Evolutionary conservation across 2,329 filamentous ascomycete genomes (phyloP).

Genomic region (Trichoderma koningii): DNA sequence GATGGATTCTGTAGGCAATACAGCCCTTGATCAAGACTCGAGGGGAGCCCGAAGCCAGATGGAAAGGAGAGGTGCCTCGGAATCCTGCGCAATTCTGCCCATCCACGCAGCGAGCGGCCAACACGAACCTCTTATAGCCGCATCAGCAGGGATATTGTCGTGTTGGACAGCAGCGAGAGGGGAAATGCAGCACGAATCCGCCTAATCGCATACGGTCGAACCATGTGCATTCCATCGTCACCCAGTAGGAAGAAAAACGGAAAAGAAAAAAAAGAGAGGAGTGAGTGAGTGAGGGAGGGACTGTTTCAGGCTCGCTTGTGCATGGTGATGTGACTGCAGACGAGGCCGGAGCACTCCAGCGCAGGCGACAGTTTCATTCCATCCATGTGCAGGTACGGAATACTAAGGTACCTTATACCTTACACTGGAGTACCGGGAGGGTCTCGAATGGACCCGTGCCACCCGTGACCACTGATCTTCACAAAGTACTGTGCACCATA

Average conservation of each 20-base stretch:
- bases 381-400: neutral
- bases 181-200: neutral
- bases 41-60: too few relatives aligned
- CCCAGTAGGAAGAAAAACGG: too few relatives aligned
- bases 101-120: neutral
- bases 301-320: too few relatives aligned
- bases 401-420: neutral
- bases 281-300: neutral
- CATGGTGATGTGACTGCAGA: neutral
- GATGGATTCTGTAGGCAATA: neutral
- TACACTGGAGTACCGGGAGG: neutral
- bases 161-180: neutral
- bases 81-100: neutral
- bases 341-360: neutral
- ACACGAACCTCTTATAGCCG: constrained; percentile 12
- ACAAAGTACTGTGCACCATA: too few relatives aligned
- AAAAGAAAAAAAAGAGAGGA: neutral
- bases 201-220: neutral
- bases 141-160: neutral
- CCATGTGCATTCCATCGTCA: neutral
- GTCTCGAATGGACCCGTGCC: too few relatives aligned
- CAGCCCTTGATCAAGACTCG: too few relatives aligned
- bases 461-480: too few relatives aligned
- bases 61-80: neutral
- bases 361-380: neutral